Conservation (phyloP, 495 filamentous ascomycete species). For the Emericellopsis terricola region DNA sequence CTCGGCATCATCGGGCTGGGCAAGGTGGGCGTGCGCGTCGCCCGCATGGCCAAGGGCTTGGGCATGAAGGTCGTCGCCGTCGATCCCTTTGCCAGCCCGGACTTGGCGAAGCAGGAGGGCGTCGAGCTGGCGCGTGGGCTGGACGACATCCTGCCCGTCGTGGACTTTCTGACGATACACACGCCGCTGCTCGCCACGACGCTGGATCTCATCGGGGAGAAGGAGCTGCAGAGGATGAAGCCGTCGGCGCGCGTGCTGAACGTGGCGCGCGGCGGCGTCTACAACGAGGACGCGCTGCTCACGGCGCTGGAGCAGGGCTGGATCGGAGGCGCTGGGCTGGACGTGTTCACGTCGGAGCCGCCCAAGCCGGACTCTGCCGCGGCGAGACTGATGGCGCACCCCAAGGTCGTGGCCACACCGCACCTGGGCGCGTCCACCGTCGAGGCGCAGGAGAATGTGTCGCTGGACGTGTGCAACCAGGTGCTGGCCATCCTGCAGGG, state of each 20-base stretch:
- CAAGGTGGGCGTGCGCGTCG: slow-evolving; percentile 57
- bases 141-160: slow-evolving; percentile 34
- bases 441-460: slow-evolving; percentile 65
- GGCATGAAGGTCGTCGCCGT: slow-evolving; percentile 49
- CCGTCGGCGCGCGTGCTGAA: slow-evolving; percentile 45
- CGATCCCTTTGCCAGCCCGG: slow-evolving; percentile 48
- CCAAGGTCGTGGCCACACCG: slow-evolving; percentile 47
- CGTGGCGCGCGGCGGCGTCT: slow-evolving; percentile 56
- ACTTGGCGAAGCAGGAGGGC: slow-evolving; percentile 36
- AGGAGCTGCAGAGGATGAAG: slow-evolving; percentile 52
- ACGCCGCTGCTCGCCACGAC: slow-evolving; percentile 58
- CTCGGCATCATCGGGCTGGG: slow-evolving; percentile 51
- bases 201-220: slow-evolving; percentile 40
- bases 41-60: slow-evolving; percentile 46
- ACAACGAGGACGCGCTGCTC: slow-evolving; percentile 52
- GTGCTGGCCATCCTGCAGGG: slow-evolving; percentile 48
- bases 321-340: slow-evolving; percentile 54
- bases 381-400: slow-evolving; percentile 36
- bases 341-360: slow-evolving; percentile 60
- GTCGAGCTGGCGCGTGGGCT: slow-evolving; percentile 36
- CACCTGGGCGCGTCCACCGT: slow-evolving; percentile 56
- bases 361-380: slow-evolving; percentile 33
- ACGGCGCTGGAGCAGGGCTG: slow-evolving; percentile 45
- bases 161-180: slow-evolving; percentile 59
- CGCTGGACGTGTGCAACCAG: slow-evolving; percentile 55